phyloP scores from a whole-genome alignment of 2,329 filamentous ascomycete genomes.

The Colletotrichum lindemuthianum region DNA sequence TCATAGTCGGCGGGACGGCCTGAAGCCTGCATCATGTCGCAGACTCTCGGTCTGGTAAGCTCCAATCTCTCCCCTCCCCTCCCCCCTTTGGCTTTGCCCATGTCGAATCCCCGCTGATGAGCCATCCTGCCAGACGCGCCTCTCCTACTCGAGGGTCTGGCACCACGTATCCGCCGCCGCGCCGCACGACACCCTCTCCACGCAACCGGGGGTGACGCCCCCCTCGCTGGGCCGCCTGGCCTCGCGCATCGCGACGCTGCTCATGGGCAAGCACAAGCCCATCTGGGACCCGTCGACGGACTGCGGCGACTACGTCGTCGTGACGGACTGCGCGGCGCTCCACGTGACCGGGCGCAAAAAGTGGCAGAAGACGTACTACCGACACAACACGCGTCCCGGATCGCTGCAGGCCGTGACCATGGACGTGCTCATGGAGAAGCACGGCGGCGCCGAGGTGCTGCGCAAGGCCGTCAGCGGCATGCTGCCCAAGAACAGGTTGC shows the following conservation, averaged over 20 bases:
- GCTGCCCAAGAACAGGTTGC: slow-evolving; percentile 94
- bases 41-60: slow-evolving; percentile 78
- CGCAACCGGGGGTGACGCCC: slow-evolving; percentile 65
- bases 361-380: slow-evolving; percentile 94
- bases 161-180: slow-evolving; percentile 82
- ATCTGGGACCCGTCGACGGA: slow-evolving; percentile 97
- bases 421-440: slow-evolving; percentile 94
- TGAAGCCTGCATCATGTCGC: slow-evolving; percentile 70
- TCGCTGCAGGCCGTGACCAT: slow-evolving; percentile 89
- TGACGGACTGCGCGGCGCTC: slow-evolving; percentile 86
- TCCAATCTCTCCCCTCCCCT: slow-evolving; percentile 5
- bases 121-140: slow-evolving; percentile 75
- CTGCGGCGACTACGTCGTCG: slow-evolving; percentile 98
- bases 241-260: slow-evolving; percentile 82
- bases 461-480: slow-evolving; percentile 94
- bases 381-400: slow-evolving; percentile 90
- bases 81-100: slow-evolving; percentile 13
- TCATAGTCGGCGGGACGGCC: slow-evolving; percentile 29
- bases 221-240: slow-evolving; percentile 92
- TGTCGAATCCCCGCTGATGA: neutral
- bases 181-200: slow-evolving; percentile 70
- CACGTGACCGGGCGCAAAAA: slow-evolving; percentile 92
- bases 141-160: slow-evolving; percentile 97
- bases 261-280: slow-evolving; percentile 99
- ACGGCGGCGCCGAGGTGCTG: slow-evolving; percentile 91